These are phyloP conservation scores for Caulochytrium protostelioides DNA, from an alignment of 371 early-diverging fungal genomes.

Conservation along the genomic window DNA sequence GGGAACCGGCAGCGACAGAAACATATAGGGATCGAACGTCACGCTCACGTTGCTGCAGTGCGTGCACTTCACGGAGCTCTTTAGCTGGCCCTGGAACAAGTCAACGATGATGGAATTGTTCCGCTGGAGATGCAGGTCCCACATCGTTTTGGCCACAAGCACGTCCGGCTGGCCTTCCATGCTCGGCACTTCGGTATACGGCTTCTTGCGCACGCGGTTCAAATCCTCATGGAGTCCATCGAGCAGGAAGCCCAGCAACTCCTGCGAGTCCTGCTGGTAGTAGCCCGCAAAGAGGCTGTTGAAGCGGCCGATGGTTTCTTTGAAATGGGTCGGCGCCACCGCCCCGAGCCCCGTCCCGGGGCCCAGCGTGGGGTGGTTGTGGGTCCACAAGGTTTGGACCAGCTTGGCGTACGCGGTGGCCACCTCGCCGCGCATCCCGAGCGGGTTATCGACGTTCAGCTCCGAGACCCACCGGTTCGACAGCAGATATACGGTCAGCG, in stretches of 20 bases:
- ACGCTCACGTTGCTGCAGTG: constrained; percentile 37
- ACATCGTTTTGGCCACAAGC: constrained; percentile 30
- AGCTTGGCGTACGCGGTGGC: constrained; percentile 46
- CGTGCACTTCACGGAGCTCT: constrained; percentile 45
- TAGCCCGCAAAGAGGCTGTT: constrained; percentile 40
- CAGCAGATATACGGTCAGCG: constrained; percentile 36
- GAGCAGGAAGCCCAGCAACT: constrained; percentile 27
- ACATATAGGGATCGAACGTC: constrained; percentile 46
- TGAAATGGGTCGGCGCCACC: constrained; percentile 49
- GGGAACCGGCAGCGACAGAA: constrained; percentile 10
- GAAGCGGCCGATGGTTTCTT: constrained; percentile 35
- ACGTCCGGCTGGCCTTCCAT: constrained; percentile 38
- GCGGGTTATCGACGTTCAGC: constrained; percentile 27
- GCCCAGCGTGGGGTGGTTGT: too few relatives aligned
- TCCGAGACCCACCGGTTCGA: constrained; percentile 17
- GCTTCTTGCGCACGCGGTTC: constrained; percentile 33
- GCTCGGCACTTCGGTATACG: constrained; percentile 50
- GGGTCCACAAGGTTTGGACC: constrained; percentile 42
- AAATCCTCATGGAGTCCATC: constrained; percentile 32
- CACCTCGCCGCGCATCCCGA: constrained; percentile 39
- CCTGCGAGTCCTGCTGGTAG: constrained; percentile 25
- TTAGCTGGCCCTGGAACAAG: constrained; percentile 63
- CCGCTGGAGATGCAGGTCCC: constrained; percentile 37
- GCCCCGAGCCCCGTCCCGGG: too few relatives aligned
- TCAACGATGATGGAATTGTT: constrained; percentile 53